Base-by-base conservation (phyloP, 805 yeast genomes). In the Cyberlindnera americana region DNA sequence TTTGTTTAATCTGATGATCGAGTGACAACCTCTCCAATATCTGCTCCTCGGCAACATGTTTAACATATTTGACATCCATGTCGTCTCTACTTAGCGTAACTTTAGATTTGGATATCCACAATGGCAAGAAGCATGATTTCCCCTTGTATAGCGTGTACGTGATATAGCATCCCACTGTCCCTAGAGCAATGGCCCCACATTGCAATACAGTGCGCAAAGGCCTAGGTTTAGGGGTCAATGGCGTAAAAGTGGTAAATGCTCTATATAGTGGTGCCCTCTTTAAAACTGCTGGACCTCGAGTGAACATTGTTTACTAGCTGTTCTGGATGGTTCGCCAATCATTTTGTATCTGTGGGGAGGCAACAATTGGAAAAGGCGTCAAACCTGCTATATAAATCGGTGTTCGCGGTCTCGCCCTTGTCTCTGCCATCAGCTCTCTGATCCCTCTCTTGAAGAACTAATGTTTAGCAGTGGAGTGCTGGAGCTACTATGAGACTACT, bases 21-120 rank as follows among this genome's bases (percentile, higher is more conserved):
- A 54, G 19, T 4, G 53, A 49, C 7, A 56, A 30, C 30, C 52
- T 37, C 29, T 56, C 59, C 29, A 56, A 30, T 23, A 56, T 30
- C 39, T 49, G 56, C 15, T 53, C 56, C 19, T 51, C 49, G 1
- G 53, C 53, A n/a, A 46, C 47, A 12, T 27, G 16, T 18, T 46
- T 44, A 6, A 56, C 43, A 15, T 39, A 33, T 23, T 44, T 41
- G 10, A 42, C 25, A 31, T 54, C 59, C n/a, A 53, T 42, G 15
- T 43, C 47, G 10, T 43, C 38, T 2, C 26, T 26, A 4, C 28
- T 14, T 3, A 50, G 50, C 13, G 30, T 23, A 19, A 47, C 33
- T 35, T 45, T 52, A 1, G 46, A 19, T 18, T 34, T 46, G 11
- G 56, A 49, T 5, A 53, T 26, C 41, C 54, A 53, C 8, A 46